Conservation (phyloP, 2,329 filamentous ascomycete species). For the Trichoderma pleuroti region DNA sequence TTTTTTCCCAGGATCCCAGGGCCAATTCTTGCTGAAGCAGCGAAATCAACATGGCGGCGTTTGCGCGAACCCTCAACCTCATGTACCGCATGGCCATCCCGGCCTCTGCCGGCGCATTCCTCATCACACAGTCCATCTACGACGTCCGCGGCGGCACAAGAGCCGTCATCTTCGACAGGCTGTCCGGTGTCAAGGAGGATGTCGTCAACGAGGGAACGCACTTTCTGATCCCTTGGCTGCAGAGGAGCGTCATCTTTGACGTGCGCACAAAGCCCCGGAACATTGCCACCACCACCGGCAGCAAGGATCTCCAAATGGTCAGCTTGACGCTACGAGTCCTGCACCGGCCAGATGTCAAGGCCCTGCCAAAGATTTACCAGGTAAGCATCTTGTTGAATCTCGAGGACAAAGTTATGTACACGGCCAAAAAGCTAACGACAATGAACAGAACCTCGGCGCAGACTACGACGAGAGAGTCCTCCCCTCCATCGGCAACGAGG, state of each 20-base stretch:
- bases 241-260: conserved; percentile 92
- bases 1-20: background rate
- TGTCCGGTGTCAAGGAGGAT: conserved; percentile 86
- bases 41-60: conserved; percentile 47
- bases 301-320: conserved; percentile 99
- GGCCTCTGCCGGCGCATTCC: conserved; percentile 61
- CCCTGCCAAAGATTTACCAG: conserved; percentile 97
- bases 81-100: conserved; percentile 72
- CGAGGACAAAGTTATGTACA: too few relatives aligned
- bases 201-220: conserved; percentile 97
- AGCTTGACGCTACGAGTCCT: conserved; percentile 94
- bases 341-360: conserved; percentile 89
- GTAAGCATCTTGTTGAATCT: conserved; percentile 44
- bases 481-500: conserved; percentile 98
- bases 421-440: background rate
- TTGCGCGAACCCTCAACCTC: conserved; percentile 55
- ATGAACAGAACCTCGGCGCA: conserved; percentile 78
- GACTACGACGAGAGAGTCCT: conserved; percentile 99
- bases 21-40: background rate
- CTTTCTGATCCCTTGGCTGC: conserved; percentile 93
- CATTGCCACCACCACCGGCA: conserved; percentile 94
- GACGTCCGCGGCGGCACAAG: conserved; percentile 93
- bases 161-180: conserved; percentile 95
- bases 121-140: conserved; percentile 81
- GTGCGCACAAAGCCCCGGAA: conserved; percentile 96